Conservation (phyloP, 2,329 filamentous ascomycete genomes). For the Botrytis elliptica region DNA sequence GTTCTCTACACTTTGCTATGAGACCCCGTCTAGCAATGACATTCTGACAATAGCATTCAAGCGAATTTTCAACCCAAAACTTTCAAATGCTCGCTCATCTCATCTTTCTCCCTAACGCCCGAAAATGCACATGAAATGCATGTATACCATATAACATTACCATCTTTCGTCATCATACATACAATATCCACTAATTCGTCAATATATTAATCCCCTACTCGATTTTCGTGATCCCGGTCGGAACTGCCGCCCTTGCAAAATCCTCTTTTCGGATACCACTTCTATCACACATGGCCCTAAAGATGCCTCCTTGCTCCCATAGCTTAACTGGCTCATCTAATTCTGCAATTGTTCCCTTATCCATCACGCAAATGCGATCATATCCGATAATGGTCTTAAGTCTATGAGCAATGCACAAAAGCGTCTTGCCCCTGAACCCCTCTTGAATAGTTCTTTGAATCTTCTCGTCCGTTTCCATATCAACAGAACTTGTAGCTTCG, state of each 20-base stretch:
- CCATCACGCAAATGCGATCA: slow-evolving; percentile 96
- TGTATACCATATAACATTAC: slow-evolving; percentile 2
- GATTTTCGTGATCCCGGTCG: neutral
- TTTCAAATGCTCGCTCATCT: neutral
- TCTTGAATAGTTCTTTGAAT: slow-evolving; percentile 86
- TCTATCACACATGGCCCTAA: slow-evolving; percentile 66
- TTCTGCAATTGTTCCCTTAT: slow-evolving; percentile 82
- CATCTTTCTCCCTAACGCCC: neutral
- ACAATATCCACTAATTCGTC: neutral
- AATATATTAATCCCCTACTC: neutral
- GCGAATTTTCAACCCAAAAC: neutral
- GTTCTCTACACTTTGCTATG: neutral
- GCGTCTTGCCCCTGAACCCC: slow-evolving; percentile 81
- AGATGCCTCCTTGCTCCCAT: slow-evolving; percentile 75
- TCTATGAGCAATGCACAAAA: slow-evolving; percentile 90
- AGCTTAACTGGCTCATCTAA: slow-evolving; percentile 73
- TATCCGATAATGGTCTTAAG: slow-evolving; percentile 91
- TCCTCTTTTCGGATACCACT: slow-evolving; percentile 48
- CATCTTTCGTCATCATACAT: neutral
- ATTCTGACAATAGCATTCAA: neutral
- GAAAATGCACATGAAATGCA: neutral
- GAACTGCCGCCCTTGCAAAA: slow-evolving; percentile 26
- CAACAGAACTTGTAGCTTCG: slow-evolving; percentile 88
- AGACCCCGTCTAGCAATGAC: neutral
- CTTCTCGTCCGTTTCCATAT: slow-evolving; percentile 96